Evolutionary conservation across 2,329 filamentous ascomycete genomes (phyloP), one percentile per base, ranked within the genome.

Genomic region (Nigrospora sphaerica): DNA sequence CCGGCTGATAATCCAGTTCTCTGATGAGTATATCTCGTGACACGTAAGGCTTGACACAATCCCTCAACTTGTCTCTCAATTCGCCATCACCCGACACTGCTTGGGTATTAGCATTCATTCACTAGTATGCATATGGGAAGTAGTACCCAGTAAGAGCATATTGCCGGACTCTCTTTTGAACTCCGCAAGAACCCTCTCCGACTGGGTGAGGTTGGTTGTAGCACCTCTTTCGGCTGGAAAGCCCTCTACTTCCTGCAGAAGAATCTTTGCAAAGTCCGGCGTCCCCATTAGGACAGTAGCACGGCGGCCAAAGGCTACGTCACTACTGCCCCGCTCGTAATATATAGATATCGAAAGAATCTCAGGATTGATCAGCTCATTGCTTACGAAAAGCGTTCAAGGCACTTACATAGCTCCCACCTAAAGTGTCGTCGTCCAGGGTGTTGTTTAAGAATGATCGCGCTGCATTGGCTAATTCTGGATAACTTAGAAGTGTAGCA

Each of bases 281-380:
- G 13, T n/a, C 38, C 38, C 38, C 31, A 14, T 14, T 14, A 40
- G 31, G 17, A 40, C 14, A 40, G 38, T 40, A 16, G 38, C 38
- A 31, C 38, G 38, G 19, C 31, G 19, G 17, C 38, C 38, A 14
- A 14, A 40, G 17, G 19, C 12, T 31, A 40, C 38, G 19, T 40
- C 38, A 14, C 23, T 40, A 9, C 23, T 40, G 19, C 23, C 23
- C 12, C 32, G 31, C 39, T 32, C 39, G 14, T 41, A 31, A 18
- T 41, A 41, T 32, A 41, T 41, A n/a, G 23, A 41, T 41, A 41
- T 41, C 10, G 14, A 41, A 18, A 41, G 39, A 41, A 41, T 41
- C 39, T 41, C 34, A 36, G 34, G 34, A 11, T n/a, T 36, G 34
- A 17, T 17, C 16, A 41, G 23, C 17, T 16, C 18, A 31, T 41